Evolutionary conservation across 257 asterid species (phyloP).

Genomic region (Apocynum venetum): DNA sequence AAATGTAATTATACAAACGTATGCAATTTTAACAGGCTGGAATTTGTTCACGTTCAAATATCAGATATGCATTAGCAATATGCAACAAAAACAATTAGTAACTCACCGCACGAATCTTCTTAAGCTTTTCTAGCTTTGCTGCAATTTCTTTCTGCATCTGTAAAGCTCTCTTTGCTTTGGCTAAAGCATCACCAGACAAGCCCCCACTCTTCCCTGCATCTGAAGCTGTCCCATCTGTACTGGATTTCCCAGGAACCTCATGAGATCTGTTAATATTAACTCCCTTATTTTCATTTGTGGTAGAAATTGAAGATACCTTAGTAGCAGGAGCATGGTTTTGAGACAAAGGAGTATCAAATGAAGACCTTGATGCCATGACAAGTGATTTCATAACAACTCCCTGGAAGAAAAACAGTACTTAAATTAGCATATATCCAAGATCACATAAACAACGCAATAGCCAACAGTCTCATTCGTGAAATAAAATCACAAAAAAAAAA

Average conservation of each 20-base stretch:
- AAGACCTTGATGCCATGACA: slow-evolving; percentile 35
- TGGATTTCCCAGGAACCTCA: slow-evolving; percentile 99
- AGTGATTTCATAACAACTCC: slow-evolving; percentile 49
- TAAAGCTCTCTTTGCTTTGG: slow-evolving; percentile 79
- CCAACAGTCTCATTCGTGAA: neutral
- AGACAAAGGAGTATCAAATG: slow-evolving; percentile 35
- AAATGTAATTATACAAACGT: neutral
- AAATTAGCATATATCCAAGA: slow-evolving; percentile 8
- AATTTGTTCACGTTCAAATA: neutral
- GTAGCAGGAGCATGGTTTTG: slow-evolving; percentile 51
- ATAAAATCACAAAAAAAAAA: neutral
- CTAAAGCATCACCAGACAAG: slow-evolving; percentile 77
- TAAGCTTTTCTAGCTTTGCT: slow-evolving; percentile 67
- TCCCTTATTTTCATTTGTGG: slow-evolving; percentile 99
- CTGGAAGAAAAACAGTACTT: slow-evolving; percentile 34
- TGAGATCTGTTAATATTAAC: slow-evolving; percentile 95
- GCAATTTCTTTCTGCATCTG: slow-evolving; percentile 76
- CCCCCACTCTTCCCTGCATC: slow-evolving; percentile 70
- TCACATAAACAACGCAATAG: neutral
- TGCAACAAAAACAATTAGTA: slow-evolving; percentile 1
- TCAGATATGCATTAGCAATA: neutral
- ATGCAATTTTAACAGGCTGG: neutral
- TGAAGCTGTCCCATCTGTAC: slow-evolving; percentile 92
- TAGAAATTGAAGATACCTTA: slow-evolving; percentile 93
- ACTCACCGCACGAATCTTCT: slow-evolving; percentile 76